Conservation (phyloP, 108 stramenopile genomes). For the Mediolabrus comicus region DNA sequence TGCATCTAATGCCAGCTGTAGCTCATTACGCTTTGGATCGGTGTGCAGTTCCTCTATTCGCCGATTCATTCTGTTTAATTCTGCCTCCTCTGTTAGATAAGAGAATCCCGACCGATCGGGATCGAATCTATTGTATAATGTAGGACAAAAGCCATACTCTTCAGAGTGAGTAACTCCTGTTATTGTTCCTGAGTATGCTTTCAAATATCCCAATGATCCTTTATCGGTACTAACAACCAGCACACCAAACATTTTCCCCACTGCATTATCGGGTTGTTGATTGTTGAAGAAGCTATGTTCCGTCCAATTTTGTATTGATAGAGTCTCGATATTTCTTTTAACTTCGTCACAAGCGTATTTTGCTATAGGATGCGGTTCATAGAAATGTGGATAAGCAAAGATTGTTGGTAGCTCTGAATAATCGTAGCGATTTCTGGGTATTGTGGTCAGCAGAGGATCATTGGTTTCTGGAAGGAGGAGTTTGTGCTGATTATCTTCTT, state of each 20-base stretch:
- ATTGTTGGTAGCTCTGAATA: not conserved
- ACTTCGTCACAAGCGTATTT: conserved; percentile 10
- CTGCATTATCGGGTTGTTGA: not conserved
- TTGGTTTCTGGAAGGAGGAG: too few relatives aligned
- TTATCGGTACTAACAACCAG: conserved; percentile 8
- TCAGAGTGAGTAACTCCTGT: not conserved
- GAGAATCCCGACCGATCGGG: not conserved
- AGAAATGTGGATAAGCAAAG: conserved; percentile 31
- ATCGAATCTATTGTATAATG: conserved; percentile 15
- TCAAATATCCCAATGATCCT: conserved; percentile 12
- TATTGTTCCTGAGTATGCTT: conserved; percentile 29
- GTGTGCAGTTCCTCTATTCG: not conserved
- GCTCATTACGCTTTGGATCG: conserved; percentile 9
- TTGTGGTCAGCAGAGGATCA: not conserved
- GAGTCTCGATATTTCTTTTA: not conserved
- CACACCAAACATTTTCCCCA: conserved; percentile 38
- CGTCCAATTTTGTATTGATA: not conserved
- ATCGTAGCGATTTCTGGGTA: not conserved
- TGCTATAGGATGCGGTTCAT: conserved; percentile 35
- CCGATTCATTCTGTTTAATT: conserved; percentile 11
- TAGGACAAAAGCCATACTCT: conserved; percentile 4
- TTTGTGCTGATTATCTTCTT: too few relatives aligned
- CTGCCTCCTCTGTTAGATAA: conserved; percentile 12
- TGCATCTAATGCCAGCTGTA: not conserved
- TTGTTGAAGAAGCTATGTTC: not conserved